Evolutionary conservation across 192 early-diverging fungal species (phyloP).

Genomic region (Chytriomyces sp.): DNA sequence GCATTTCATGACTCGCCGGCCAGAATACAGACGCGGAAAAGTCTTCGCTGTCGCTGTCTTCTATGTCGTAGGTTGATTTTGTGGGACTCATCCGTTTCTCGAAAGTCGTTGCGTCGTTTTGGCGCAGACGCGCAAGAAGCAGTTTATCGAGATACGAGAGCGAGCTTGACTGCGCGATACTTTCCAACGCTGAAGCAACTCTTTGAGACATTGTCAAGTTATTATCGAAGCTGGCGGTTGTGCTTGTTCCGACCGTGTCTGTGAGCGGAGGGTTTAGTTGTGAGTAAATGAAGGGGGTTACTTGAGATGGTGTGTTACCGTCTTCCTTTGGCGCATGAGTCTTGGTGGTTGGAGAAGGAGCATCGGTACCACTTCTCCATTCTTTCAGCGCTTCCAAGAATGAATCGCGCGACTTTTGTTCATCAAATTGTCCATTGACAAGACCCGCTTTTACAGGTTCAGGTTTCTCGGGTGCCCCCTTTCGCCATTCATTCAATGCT

Average conservation of each 20-base stretch:
- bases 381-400: constrained; percentile 13
- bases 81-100: too few relatives aligned
- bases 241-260: constrained; percentile 12
- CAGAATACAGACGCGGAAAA: constrained; percentile 2
- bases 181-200: not conserved
- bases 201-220: not conserved
- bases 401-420: not conserved
- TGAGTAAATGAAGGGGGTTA: not conserved
- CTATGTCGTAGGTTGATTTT: not conserved
- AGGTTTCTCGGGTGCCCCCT: not conserved
- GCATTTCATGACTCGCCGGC: not conserved
- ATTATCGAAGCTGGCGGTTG: not conserved
- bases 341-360: not conserved
- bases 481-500: constrained; percentile 7
- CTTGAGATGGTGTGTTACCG: not conserved
- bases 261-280: not conserved
- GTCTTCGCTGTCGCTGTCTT: constrained; percentile 17
- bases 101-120: not conserved
- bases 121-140: not conserved
- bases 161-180: not conserved
- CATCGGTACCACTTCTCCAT: constrained; percentile 3
- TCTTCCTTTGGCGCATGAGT: too few relatives aligned
- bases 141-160: constrained; percentile 29
- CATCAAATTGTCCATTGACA: constrained; percentile 12
- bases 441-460: not conserved